Evolutionary conservation across 345 rosid genomes (phyloP).

Genomic region (Raphanus sativus): DNA sequence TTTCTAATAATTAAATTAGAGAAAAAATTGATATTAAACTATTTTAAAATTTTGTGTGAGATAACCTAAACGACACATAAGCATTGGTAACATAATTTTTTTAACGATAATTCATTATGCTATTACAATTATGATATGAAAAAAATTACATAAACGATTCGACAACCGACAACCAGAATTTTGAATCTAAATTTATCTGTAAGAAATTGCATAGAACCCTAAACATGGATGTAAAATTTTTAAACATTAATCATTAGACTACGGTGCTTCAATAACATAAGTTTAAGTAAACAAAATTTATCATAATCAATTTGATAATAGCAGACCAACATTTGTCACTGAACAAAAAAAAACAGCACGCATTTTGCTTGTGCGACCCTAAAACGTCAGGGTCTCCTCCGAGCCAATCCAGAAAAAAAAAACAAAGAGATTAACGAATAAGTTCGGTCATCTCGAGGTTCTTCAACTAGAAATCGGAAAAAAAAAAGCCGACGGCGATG

Average conservation of each 20-base stretch:
- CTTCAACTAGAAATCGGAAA: constrained; percentile 14
- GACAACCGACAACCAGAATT: too few relatives aligned
- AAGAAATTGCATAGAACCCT: too few relatives aligned
- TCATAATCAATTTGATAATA: background rate
- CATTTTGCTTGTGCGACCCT: background rate
- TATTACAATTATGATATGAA: too few relatives aligned
- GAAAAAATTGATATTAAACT: background rate
- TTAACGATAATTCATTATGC: too few relatives aligned
- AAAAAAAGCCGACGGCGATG: constrained; percentile 42
- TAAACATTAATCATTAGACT: too few relatives aligned
- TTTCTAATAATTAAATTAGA: background rate
- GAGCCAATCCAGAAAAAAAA: background rate
- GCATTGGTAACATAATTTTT: background rate
- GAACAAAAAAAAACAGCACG: background rate
- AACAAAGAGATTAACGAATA: background rate
- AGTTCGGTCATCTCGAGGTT: constrained; percentile 31
- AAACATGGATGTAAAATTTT: too few relatives aligned
- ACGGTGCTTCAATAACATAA: too few relatives aligned
- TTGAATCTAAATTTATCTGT: too few relatives aligned
- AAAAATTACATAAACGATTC: too few relatives aligned
- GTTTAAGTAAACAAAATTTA: too few relatives aligned
- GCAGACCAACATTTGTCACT: background rate
- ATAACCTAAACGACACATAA: background rate
- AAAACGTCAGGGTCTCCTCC: constrained; percentile 18
- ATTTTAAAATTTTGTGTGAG: too few relatives aligned